Evolutionary conservation across 1,284 basidiomycete species (phyloP), one percentile per base, ranked within the genome.

Genomic region (Tylopilus sp.): DNA sequence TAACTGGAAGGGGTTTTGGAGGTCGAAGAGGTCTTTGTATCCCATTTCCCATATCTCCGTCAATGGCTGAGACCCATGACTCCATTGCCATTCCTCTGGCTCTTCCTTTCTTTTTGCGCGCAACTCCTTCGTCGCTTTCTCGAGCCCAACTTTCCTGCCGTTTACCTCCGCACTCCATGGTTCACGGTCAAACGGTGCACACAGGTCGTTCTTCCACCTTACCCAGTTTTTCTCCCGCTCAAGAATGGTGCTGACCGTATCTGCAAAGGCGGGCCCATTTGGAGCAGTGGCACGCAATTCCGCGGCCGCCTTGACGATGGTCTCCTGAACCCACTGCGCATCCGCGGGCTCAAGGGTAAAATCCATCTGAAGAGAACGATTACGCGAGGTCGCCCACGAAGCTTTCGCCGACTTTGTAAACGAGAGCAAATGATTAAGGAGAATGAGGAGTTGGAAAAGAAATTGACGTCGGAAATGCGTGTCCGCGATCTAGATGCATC

Each of bases 391-490:
- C 4, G 74, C 69, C 82, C 83, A 88, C 30, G 72, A 66, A 1
- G 75, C 71, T 58, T 90, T 89, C 7, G 80, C 77, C 0, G 77
- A 55, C 52, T 84, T 83, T 0, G 89, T 90, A 66, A 91, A 92
- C 3, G 76, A 81, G 18, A 88, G 74, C 23, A 96, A 76, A 64
- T 93, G 90, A 49, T 87, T 79, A 40, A 93, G 78, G 6, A 93
- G 75, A 44, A 95, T 89, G 31, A 94, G 74, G 12, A 92, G 74
- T 63, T 96, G 92, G 59, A 94, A 84, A 23, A 96, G 74, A 62
- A 94, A 82, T 70, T 96, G 93, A n/a, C 91, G 84, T 19, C 93
- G 86, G 71, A 96, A 96, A 54, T 87, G 81, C 0, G 86, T 85
- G 61, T 95, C 92, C 18, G 89, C 86, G 51, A 95, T 81, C 89